Evolutionary conservation across 202 grass and related monocot species (phyloP).

Genomic region (Musa balbisiana): DNA sequence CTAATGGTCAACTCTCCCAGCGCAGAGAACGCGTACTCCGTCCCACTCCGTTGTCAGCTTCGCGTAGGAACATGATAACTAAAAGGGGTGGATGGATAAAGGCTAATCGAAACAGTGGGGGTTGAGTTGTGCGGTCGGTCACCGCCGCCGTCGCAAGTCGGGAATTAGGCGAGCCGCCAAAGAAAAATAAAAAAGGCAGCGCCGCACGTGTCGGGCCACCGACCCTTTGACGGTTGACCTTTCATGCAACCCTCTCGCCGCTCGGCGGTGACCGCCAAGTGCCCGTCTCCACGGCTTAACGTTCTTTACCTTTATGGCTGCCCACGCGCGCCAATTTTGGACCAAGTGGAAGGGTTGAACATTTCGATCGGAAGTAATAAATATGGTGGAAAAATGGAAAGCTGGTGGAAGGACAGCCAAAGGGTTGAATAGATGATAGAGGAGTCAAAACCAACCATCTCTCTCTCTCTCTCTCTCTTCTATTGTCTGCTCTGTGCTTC

Average conservation of each 20-base stretch:
- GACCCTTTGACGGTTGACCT: conserved; percentile 33
- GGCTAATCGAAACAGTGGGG: neutral
- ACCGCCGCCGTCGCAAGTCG: neutral
- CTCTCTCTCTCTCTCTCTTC: conserved; percentile 30
- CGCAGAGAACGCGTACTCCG: no score
- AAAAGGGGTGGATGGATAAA: neutral
- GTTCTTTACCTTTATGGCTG: no score
- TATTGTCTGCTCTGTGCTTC: conserved; percentile 15
- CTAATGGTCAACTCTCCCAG: no score
- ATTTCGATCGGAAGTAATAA: conserved; percentile 20
- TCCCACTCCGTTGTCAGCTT: no score
- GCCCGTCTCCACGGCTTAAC: neutral
- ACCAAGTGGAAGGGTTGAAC: neutral
- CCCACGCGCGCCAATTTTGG: no score
- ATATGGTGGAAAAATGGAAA: neutral
- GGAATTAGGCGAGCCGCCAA: neutral
- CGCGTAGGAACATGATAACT: no score
- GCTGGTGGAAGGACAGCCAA: conserved; percentile 4
- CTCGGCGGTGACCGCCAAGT: neutral
- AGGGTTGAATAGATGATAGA: conserved; percentile 29
- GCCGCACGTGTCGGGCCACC: conserved; percentile 21
- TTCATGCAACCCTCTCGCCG: neutral
- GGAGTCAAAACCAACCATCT: conserved; percentile 63
- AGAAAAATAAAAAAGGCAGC: neutral
- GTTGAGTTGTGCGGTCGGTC: neutral